Evolutionary conservation across 1,139 yeast species (phyloP), one percentile per base, ranked within the genome.

Genomic region (Pichia sp.): DNA sequence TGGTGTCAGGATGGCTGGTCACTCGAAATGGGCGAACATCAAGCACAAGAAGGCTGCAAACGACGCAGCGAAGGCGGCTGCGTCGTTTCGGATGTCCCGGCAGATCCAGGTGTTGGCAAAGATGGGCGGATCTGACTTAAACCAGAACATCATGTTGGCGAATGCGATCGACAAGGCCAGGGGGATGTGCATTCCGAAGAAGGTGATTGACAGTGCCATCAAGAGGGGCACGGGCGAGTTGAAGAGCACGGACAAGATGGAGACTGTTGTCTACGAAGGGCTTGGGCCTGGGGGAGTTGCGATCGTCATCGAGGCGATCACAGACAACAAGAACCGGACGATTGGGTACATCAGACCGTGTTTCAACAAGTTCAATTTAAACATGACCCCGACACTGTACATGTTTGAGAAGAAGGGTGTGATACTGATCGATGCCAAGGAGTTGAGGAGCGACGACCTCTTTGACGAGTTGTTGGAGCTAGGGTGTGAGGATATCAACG

Each of bases 21-120:
- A 93, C 70, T 86, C 89, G 46, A 93, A 92, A 71, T 93, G 99
- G 99, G 89, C 95, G 47, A 90, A 89, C 53, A 93, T 93, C 61
- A 85, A 91, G 66, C 97, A 91, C 66, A 95, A 89, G 68, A 93
- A 93, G 72, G 96, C 96, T 55, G 89, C 90, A 61, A 90, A 91
- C 66, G 99, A 93, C 71, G 89, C 92, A 16, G 83, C 80, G 59
- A 81, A 82, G 65, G 84, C 90, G 55, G 80, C 83, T 57, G 76
- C 83, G 51, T 85, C 92, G 9, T 86, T 87, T 62, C 81, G 85
- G 63, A 75, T 87, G 65, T 87, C 97, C 12, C 80, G 81, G 53
- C 79, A 83, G 64, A 88, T 93, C 56, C 82, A 85, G 14, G 77
- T 87, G 45, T 87, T 93, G 51, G 93, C 88, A 0, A 82, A 83